Base-by-base conservation (phyloP, 2,329 filamentous ascomycete genomes). In the Talaromyces sp. region DNA sequence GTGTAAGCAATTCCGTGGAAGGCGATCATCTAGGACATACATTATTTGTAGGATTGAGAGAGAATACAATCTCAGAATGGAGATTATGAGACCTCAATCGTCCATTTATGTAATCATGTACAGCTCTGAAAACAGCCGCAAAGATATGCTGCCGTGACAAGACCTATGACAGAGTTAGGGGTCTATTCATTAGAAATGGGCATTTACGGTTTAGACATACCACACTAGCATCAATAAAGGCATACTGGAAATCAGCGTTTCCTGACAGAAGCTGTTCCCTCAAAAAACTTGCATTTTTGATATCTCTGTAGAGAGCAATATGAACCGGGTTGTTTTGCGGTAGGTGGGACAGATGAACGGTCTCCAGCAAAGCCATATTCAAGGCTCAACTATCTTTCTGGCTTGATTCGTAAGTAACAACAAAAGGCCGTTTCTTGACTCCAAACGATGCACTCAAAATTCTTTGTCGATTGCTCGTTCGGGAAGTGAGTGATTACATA, bases 231-330 rank as follows among this genome's bases (percentile, higher is more conserved):
- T 99, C 93, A 53, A 99, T 84, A 66, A 99, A 89, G 35, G 93
- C 92, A 80, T 98, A 98, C 75, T 98, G 92, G 68, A 93, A 98
- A 9, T 88, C 87, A 11, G 85, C 71, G 71, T 98, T 96, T 57
- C 90, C 89, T 6, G 86, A 83, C n/a, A 98, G 81, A 5, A 99
- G 85, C 77, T 97, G 93, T 67, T 88, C 81, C 57, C 92, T 88
- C 50, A 99, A 81, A 70, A 89, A 92, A 0, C 84, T 76, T 11
- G 91, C 84, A 73, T 99, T 99, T 63, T 83, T 73, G 60, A 98
- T 85, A 72, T 90, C 79, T 24, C 80, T 83, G 78, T 95, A 97
- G 32, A 96, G 78, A 50, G 86, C 87, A 55, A 91, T 77, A 74
- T 95, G 87, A 31, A 96, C 80, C 7, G 84, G 81, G 71, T 91